These are phyloP conservation scores for Irpex lacteus DNA, from an alignment of 1,284 basidiomycete species.

Conservation along the genomic window DNA sequence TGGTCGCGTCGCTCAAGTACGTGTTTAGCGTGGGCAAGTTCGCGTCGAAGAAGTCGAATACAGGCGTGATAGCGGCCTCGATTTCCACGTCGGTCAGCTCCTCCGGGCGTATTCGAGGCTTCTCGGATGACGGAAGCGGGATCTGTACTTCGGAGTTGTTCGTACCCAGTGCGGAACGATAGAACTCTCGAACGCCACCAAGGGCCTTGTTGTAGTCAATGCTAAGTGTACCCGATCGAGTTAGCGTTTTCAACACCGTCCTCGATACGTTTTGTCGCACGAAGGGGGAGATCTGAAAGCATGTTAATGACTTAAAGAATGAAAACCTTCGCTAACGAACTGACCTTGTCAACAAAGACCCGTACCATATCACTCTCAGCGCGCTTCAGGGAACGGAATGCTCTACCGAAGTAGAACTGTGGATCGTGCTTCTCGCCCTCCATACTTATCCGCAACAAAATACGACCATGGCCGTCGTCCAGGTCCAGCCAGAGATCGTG, in stretches of 20 bases:
- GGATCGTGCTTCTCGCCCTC: constrained; percentile 99
- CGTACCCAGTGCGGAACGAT: constrained; percentile 67
- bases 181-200: constrained; percentile 78
- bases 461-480: constrained; percentile 77
- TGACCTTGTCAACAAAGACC: constrained; percentile 94
- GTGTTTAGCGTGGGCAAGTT: constrained; percentile 93
- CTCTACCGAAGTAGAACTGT: constrained; percentile 96
- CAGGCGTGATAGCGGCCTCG: constrained; percentile 87
- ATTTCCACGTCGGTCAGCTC: constrained; percentile 91
- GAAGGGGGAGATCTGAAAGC: constrained; percentile 87
- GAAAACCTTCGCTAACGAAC: constrained; percentile 17
- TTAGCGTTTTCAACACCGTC: constrained; percentile 69
- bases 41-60: constrained; percentile 97
- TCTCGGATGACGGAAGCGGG: constrained; percentile 71
- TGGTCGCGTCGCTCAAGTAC: constrained; percentile 80
- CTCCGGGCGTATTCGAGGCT: constrained; percentile 67
- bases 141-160: constrained; percentile 72
- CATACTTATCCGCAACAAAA: constrained; percentile 92
- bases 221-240: constrained; percentile 60
- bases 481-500: constrained; percentile 93
- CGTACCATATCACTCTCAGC: constrained; percentile 96
- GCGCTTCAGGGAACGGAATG: constrained; percentile 91
- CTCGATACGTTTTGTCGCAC: constrained; percentile 89
- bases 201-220: constrained; percentile 85
- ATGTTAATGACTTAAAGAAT: background rate